Evolutionary conservation across 768 basidiomycete species (phyloP).

Genomic region (Leccinum olivaceopallidum): DNA sequence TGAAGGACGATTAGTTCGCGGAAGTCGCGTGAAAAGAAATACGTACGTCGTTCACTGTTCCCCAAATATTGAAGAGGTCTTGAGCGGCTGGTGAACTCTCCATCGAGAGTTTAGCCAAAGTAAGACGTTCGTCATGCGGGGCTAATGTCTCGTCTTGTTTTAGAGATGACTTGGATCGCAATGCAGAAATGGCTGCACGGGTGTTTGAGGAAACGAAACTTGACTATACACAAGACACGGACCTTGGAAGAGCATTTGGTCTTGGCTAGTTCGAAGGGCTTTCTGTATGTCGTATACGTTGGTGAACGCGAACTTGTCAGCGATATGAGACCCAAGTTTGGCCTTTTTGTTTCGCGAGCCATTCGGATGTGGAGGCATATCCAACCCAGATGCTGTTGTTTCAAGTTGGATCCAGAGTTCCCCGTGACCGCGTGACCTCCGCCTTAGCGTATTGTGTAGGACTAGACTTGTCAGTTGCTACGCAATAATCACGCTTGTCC

Average conservation of each 20-base stretch:
- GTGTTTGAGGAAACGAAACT: neutral
- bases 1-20: constrained; percentile 24
- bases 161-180: constrained; percentile 58
- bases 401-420: too few species aligned
- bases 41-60: constrained; percentile 50
- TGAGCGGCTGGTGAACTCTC: constrained; percentile 53
- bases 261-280: constrained; percentile 17
- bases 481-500: too few species aligned
- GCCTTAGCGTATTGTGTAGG: too few species aligned
- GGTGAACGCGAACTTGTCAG: constrained; percentile 17
- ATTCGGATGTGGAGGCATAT: constrained; percentile 19
- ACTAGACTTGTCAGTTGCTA: too few species aligned
- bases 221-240: neutral
- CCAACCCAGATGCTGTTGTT: constrained; percentile 14
- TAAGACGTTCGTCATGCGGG: constrained; percentile 59
- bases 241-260: constrained; percentile 27
- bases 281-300: constrained; percentile 26
- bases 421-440: too few species aligned
- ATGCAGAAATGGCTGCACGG: constrained; percentile 42
- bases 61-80: constrained; percentile 68
- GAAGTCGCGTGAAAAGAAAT: neutral
- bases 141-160: constrained; percentile 50
- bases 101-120: constrained; percentile 64
- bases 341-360: constrained; percentile 23
- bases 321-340: constrained; percentile 16